Conservation (phyloP, 176 grass and related monocot species). For the Themeda triandra region DNA sequence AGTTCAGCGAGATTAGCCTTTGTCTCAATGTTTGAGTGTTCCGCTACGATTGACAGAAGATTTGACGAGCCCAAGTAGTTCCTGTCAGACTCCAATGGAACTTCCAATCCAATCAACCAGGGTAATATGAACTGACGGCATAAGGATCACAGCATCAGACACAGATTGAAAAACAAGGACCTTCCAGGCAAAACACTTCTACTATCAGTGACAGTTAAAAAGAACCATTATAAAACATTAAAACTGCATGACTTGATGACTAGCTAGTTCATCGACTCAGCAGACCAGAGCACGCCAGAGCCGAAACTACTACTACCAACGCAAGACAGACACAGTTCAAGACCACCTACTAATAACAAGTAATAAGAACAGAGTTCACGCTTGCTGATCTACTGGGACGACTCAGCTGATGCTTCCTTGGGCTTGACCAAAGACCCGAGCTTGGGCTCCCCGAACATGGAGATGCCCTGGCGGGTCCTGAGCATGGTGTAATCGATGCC, state of each 20-base stretch:
- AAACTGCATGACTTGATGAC: not conserved
- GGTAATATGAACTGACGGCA: not conserved
- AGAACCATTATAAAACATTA: not conserved
- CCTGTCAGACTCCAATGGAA: not conserved
- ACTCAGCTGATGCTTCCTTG: not conserved
- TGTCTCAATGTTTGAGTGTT: too few species aligned
- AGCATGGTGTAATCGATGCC: not conserved
- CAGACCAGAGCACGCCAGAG: too few species aligned
- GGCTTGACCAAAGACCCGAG: not conserved
- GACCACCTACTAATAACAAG: not conserved
- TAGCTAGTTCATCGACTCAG: not conserved
- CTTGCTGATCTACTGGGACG: not conserved
- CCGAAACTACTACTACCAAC: not conserved
- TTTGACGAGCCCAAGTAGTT: not conserved
- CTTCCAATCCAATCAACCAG: not conserved
- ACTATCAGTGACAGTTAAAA: not conserved
- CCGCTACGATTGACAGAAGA: too few species aligned
- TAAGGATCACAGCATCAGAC: not conserved
- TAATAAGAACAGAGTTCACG: not conserved
- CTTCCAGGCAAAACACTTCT: not conserved
- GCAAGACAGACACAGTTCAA: not conserved
- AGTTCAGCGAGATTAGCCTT: too few species aligned
- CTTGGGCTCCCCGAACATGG: constrained; percentile 9
- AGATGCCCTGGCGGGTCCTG: not conserved
- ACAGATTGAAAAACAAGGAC: not conserved